Evolutionary conservation across 2,329 filamentous ascomycete species (phyloP).

Genomic region (Xylariaceae sp.): DNA sequence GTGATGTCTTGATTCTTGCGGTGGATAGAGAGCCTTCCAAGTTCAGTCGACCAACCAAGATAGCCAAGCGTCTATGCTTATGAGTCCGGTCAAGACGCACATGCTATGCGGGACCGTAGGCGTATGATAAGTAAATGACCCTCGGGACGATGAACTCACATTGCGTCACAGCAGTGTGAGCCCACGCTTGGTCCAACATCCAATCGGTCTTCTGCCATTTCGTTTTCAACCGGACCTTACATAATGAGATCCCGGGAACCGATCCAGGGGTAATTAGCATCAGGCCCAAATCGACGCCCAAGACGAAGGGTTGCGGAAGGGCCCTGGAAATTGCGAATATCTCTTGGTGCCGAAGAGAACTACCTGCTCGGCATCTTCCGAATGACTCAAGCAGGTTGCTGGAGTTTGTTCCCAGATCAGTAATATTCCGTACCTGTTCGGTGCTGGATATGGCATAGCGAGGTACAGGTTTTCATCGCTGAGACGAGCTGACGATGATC

Average conservation of each 20-base stretch:
- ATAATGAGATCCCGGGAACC: neutral
- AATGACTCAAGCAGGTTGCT: neutral
- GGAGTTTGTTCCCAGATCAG: neutral
- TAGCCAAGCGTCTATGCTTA: neutral
- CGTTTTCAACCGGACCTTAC: neutral
- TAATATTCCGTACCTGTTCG: neutral
- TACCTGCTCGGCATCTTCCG: neutral
- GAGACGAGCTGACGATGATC: neutral
- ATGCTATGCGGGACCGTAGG: neutral
- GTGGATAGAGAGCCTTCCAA: neutral
- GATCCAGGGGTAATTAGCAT: neutral
- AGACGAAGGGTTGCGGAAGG: neutral
- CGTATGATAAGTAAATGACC: neutral
- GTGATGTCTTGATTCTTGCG: neutral
- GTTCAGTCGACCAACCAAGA: constrained; percentile 2
- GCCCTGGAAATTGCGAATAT: neutral
- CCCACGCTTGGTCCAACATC: neutral
- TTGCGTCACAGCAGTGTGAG: neutral
- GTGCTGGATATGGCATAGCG: too few species aligned
- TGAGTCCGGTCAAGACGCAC: neutral
- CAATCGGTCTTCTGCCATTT: neutral
- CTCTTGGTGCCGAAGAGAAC: neutral
- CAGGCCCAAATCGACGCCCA: neutral
- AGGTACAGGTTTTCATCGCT: neutral
- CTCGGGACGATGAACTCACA: neutral